Base-by-base conservation (phyloP, 116 monocot species). In the Dioscorea cayenensis region DNA sequence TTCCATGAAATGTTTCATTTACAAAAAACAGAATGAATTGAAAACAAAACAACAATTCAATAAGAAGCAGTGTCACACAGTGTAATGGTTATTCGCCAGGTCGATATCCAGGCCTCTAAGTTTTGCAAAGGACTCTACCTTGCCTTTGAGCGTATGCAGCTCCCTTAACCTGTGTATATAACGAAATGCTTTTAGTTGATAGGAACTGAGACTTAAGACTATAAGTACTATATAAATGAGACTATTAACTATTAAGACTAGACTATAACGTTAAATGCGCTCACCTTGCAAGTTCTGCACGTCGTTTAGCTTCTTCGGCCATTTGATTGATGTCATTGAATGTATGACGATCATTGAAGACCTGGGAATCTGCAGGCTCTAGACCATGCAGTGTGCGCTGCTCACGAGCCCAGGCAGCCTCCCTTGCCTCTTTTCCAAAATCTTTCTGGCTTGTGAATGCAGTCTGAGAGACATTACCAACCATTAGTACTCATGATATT, bases 401-500 rank as follows among this genome's bases (percentile, higher is more conserved):
- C 58, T 93, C 93, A 74, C 90, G 93, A 27, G 97, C 97, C 97
- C 97, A 97, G 67, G 88, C 88, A 70, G 88, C 86, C 71, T 93
- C 93, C 71, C 93, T 88, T 63, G 83, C 90, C 81, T 97, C 93
- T 75, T 85, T 93, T 0, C 97, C 97, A 43, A 93, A 97, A 74
- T 97, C 93, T 70, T 97, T 97, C 81, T 93, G 86, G 73, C 88
- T 88, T 62, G 97, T 90, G 75, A 97, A 97, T 2, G 97, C 97
- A 85, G 90, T 97, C 97, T 97, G 81, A 59, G 68, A 32, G 17
- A 67, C 55, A 55, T 16, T 18, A n/a, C 55, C 5, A 43, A 55
- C 55, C 55, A 55, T 55, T 49, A 63, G 55, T 38, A 8, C 5
- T 16, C n/a, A 5, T 55, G 32, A 2, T 5, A 51, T 55, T 55